Conservation (phyloP, 164 flowering plant genomes). For the grape (Vitis vinifera) region ASM3070453v1 NC_081812.1:9300501-9301000, state of each 20-base stretch:
- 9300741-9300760: neutral
- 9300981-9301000: too few species aligned
- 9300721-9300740: neutral
- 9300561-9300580: constrained; percentile 90
- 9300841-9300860: constrained; percentile 73
- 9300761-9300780: constrained; percentile 14
- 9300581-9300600: constrained; percentile 75
- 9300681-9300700: neutral
- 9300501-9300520: neutral
- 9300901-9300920: constrained; percentile 76
- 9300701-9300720: too few species aligned
- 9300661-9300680: constrained; percentile 88
- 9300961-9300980: constrained; percentile 61
- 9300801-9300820: constrained; percentile 88
- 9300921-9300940: constrained; percentile 90
- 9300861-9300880: constrained; percentile 73
- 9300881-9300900: constrained; percentile 79
- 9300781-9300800: constrained; percentile 91
- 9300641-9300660: constrained; percentile 80
- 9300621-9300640: constrained; percentile 78
- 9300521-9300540: neutral
- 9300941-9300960: constrained; percentile 93
- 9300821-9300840: constrained; percentile 69
- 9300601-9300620: constrained; percentile 63
- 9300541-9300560: neutral